Evolutionary conservation across 306 rosid species (phyloP), one percentile per base, ranked within the genome.

Genomic region (Sesbania bispinosa): DNA sequence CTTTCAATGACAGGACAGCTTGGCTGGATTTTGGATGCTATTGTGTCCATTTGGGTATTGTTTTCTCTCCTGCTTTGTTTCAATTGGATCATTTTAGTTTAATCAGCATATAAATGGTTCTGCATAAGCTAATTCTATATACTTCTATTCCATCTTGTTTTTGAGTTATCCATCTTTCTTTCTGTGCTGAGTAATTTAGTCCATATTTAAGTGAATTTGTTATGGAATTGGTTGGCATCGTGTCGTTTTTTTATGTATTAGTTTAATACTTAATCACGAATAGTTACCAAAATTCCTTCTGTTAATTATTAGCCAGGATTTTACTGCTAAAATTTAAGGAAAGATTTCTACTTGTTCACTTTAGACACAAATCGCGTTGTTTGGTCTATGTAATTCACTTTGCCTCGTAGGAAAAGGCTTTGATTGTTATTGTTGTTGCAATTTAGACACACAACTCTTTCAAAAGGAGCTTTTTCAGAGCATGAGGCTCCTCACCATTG

Each of bases 1-100:
- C 96, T 94, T 53, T 89, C 99, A 19, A 18, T 94, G 69, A 94
- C 97, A 30, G 99, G 99, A 50, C 97, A 94, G 71, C 96, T 94
- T 81, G 97, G 99, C 33, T 94, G 99, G 99, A 74, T 94, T 66
- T 86, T 91, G 82, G 99, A 91, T 85, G 91, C 97, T 8, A 83
- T 94, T 85, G 96, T 94, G 45, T 94, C 99, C 81, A 84, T 91
- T 85, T 89, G 99, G 99, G 99, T 90, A 82, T 52, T 14, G 2
- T 51, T 83, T n/a, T 47, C 67, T 53, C 66, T 62, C 36, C 47
- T 64, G 30, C 20, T 73, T 70, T 76, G 10, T 2, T 45, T 52
- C 26, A 45, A 4, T 71, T 54, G 5, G 41, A 10, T 78, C 55
- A 32, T 57, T 50, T 36, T 59, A 24, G 47, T 33, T 70, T 57